A percentile compares a stretch with the other conserved stretches of the same genome.
Conservation (phyloP, 352 stramenopile genomes). For the Phytophthora pluvialis region DNA sequence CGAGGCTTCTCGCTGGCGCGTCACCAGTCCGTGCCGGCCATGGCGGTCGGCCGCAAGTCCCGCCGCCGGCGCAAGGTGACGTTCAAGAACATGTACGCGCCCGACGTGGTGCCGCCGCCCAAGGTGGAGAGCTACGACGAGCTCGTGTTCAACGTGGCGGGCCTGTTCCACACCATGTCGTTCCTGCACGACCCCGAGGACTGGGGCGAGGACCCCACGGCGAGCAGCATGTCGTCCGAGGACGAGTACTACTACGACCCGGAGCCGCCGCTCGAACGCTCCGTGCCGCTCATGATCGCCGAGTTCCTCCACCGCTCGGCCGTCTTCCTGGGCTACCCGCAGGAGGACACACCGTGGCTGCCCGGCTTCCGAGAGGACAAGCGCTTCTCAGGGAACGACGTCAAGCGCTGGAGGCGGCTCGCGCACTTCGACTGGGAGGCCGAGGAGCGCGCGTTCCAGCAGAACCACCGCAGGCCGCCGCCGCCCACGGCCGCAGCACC, state of each 20-base stretch:
- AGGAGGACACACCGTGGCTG: constrained; percentile 58
- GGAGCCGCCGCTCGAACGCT: constrained; percentile 57
- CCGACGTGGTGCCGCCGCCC: constrained; percentile 44
- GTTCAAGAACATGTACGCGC: constrained; percentile 54
- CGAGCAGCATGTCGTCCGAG: constrained; percentile 25
- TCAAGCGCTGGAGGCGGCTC: constrained; percentile 76
- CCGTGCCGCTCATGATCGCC: constrained; percentile 80
- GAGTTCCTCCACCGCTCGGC: constrained; percentile 82
- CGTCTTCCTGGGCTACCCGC: constrained; percentile 65
- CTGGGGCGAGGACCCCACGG: constrained; percentile 35
- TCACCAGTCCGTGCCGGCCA: constrained; percentile 25
- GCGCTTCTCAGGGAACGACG: constrained; percentile 76
- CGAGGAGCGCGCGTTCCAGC: constrained; percentile 51
- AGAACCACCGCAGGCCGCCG: constrained; percentile 18
- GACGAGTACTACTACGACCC: constrained; percentile 27
- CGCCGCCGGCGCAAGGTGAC: constrained; percentile 47
- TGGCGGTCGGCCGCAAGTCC: constrained; percentile 25
- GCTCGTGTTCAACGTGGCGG: constrained; percentile 62
- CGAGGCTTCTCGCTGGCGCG: constrained; percentile 29
- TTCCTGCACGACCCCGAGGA: constrained; percentile 59
- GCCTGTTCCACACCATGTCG: constrained; percentile 61
- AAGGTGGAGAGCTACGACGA: constrained; percentile 62
- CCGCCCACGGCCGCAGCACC: neutral
- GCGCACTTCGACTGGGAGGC: constrained; percentile 74
- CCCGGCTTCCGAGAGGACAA: constrained; percentile 73